Evolutionary conservation across 306 rosid genomes (phyloP), one percentile per base, ranked within the genome.

Genomic region (Begonia loranthoides): DNA sequence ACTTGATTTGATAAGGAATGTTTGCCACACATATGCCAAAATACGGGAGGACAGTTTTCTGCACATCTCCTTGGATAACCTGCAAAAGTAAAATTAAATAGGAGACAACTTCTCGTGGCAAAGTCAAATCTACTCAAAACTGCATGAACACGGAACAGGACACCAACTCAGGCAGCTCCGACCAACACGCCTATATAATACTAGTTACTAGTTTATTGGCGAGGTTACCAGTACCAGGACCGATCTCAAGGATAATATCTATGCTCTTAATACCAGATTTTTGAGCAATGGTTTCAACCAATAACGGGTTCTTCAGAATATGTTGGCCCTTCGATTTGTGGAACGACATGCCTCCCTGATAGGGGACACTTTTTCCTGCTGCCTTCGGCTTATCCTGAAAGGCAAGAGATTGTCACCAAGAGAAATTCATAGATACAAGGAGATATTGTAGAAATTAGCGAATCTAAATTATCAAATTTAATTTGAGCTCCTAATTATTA

Each of bases 1-100:
- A 85, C 5, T 95, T 84, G 50, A 89, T 89, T 68, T 89, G 97
- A 66, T 82, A 89, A 15, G 94, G 97, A 69, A 89, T 89, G 60
- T 85, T 89, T 0, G 97, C 97, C 66, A 89, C 94, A 13, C 97
- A 82, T 46, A 89, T 73, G 55, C 84, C 97, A 45, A 89, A 89
- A 62, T 79, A 82, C 0, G 97, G 97, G 62, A 89, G 95, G n/a
- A 82, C 95, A 10, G 97, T 79, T 69, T 39, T 79, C 38, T 84
- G 74, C 48, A 89, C 93, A 66, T 88, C 94, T 45, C 96, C 93
- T 69, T 88, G 88, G 15, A 83, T 78, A 64, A 84, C 83, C 87
- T 84, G 67, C 45, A 41, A 41, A 41, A 50, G 10, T 3, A 54
- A 66, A 52, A 9, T 45, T 15, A 41, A 62, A 56, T n/a, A 8